Conservation (phyloP, 192 early-diverging fungal genomes). For the Podila epigama region DNA sequence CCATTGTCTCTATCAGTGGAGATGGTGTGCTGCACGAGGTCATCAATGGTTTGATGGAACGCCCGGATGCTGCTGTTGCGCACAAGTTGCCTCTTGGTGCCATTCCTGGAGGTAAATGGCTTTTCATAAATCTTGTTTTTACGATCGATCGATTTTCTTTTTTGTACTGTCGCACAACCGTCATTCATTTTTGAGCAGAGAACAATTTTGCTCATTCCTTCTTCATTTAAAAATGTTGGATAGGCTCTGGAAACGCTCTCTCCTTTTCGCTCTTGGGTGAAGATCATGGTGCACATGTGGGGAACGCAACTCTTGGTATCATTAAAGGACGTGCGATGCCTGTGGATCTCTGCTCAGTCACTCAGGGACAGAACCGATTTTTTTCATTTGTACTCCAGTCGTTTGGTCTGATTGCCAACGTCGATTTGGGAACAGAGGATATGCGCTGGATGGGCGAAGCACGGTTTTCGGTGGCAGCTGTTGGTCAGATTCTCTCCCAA, state of each 20-base stretch:
- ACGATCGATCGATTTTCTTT: neutral
- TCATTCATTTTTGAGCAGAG: no score
- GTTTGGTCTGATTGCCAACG: slow-evolving; percentile 64
- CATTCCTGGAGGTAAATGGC: slow-evolving; percentile 64
- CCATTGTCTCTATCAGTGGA: slow-evolving; percentile 73
- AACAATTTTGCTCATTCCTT: neutral
- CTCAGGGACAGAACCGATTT: slow-evolving; percentile 50
- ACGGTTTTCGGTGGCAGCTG: slow-evolving; percentile 47
- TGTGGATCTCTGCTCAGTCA: slow-evolving; percentile 65
- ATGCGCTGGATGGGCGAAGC: slow-evolving; percentile 66
- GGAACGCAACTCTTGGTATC: slow-evolving; percentile 19
- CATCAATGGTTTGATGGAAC: slow-evolving; percentile 78
- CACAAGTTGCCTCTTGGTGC: slow-evolving; percentile 66
- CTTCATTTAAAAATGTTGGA: neutral
- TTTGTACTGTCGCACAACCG: no score
- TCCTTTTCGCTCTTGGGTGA: slow-evolving; percentile 60
- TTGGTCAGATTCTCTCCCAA: slow-evolving; percentile 53
- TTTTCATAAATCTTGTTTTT: neutral
- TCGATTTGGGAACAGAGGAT: slow-evolving; percentile 62
- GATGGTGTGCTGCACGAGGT: slow-evolving; percentile 87
- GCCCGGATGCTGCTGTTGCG: slow-evolving; percentile 68
- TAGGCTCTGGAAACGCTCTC: slow-evolving; percentile 61
- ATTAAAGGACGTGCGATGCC: slow-evolving; percentile 55
- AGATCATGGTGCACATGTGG: slow-evolving; percentile 37
- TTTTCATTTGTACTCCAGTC: slow-evolving; percentile 65